These are phyloP conservation scores for Glycine latifolia DNA, from an alignment of 306 rosid genomes.

Conservation along the genomic window DNA sequence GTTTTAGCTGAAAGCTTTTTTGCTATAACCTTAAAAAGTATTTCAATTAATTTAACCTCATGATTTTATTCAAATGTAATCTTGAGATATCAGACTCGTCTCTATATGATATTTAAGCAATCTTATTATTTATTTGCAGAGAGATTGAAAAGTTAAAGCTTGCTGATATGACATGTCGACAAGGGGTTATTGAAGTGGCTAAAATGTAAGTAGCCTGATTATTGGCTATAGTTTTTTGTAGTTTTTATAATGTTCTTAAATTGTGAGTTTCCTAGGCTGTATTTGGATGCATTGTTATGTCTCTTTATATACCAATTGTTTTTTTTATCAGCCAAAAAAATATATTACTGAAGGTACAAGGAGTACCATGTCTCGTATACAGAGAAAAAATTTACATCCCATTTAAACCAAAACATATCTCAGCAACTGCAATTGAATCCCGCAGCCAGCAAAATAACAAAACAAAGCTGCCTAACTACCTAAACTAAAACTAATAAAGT, in stretches of 20 bases:
- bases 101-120: slow-evolving; percentile 22
- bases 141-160: slow-evolving; percentile 97
- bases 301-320: no score
- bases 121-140: slow-evolving; percentile 56
- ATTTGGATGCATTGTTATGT: slow-evolving; percentile 1
- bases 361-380: no score
- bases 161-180: slow-evolving; percentile 91
- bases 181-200: slow-evolving; percentile 96
- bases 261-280: neutral
- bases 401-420: no score
- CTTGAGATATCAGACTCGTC: neutral
- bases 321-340: no score
- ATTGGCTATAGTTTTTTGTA: no score
- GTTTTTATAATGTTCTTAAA: no score
- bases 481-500: no score
- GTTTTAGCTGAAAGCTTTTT: slow-evolving; percentile 12
- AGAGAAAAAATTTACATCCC: no score
- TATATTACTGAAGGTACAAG: no score
- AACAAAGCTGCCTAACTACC: no score
- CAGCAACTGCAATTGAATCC: no score
- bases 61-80: slow-evolving; percentile 24
- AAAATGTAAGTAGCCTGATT: slow-evolving; percentile 78
- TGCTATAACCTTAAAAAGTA: neutral
- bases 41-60: neutral
- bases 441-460: no score